A percentile compares a stretch with the other conserved stretches of the same genome.
phyloP scores from a whole-genome alignment of 2,329 filamentous ascomycete species.

The Claviceps maximensis region DNA sequence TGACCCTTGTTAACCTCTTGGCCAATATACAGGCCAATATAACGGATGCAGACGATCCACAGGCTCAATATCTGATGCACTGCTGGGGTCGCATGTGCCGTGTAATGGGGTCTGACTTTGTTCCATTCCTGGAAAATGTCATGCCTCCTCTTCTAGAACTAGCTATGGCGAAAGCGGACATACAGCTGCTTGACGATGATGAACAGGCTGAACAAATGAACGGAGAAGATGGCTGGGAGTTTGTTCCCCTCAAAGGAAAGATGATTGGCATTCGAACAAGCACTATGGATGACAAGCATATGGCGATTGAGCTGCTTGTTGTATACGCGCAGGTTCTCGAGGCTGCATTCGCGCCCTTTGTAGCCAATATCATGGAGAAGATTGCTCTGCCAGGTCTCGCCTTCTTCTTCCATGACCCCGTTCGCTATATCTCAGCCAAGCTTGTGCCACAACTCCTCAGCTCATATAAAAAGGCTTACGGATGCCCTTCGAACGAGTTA shows the following conservation, averaged over 20 bases:
- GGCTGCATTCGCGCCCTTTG: slow-evolving; percentile 80
- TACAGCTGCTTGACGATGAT: slow-evolving; percentile 89
- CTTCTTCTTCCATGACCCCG: slow-evolving; percentile 99
- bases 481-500: slow-evolving; percentile 65
- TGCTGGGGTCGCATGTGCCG: slow-evolving; percentile 99
- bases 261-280: slow-evolving; percentile 97
- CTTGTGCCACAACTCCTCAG: slow-evolving; percentile 86
- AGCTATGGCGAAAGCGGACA: slow-evolving; percentile 90
- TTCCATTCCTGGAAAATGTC: slow-evolving; percentile 82
- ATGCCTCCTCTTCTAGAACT: slow-evolving; percentile 89
- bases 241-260: slow-evolving; percentile 93
- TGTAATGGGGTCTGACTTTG: slow-evolving; percentile 78
- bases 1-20: slow-evolving; percentile 75
- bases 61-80: slow-evolving; percentile 93
- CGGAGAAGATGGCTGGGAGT: slow-evolving; percentile 93
- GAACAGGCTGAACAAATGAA: slow-evolving; percentile 87
- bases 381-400: slow-evolving; percentile 86
- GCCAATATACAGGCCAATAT: slow-evolving; percentile 79
- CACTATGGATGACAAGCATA: slow-evolving; percentile 95
- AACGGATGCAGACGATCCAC: slow-evolving; percentile 83
- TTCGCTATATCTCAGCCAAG: slow-evolving; percentile 88
- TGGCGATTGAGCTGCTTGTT: slow-evolving; percentile 96
- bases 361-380: slow-evolving; percentile 87
- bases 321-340: slow-evolving; percentile 97
- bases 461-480: slow-evolving; percentile 87